A percentile compares a stretch with the other conserved stretches of the same genome.
These are phyloP conservation scores for Cercis canadensis DNA, from an alignment of 306 rosid species.

Conservation along the genomic window DNA sequence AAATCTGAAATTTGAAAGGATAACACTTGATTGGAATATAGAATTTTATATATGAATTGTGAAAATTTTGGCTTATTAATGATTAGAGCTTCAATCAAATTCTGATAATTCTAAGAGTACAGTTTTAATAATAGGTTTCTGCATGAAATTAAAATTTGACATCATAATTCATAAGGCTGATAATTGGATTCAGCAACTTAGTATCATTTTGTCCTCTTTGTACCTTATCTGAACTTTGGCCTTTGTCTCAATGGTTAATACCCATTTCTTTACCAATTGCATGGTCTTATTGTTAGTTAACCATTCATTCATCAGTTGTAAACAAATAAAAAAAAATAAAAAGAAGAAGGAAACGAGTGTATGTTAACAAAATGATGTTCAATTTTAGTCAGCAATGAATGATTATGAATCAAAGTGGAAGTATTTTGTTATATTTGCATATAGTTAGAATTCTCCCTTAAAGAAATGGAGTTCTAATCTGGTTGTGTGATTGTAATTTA, in stretches of 20 bases:
- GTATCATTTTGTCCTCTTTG: slow-evolving; percentile 13
- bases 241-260: slow-evolving; percentile 13
- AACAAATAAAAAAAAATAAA: too few species aligned
- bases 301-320: too few species aligned
- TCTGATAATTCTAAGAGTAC: slow-evolving; percentile 22
- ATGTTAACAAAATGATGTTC: too few species aligned
- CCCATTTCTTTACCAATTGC: not conserved
- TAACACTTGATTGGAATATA: not conserved
- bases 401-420: slow-evolving; percentile 11
- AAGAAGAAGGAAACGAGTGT: too few species aligned
- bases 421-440: not conserved
- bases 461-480: slow-evolving; percentile 11
- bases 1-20: too few species aligned
- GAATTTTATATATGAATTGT: slow-evolving; percentile 9
- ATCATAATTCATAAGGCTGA: not conserved
- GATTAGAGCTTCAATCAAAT: not conserved
- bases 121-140: not conserved
- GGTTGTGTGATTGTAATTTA: slow-evolving; percentile 40
- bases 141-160: slow-evolving; percentile 4
- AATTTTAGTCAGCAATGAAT: not conserved
- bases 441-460: not conserved
- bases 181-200: too few species aligned
- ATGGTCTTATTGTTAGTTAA: too few species aligned
- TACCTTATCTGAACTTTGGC: not conserved
- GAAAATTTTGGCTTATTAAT: not conserved